Evolutionary conservation across 148 eudicot species (phyloP).

Genomic region (Mesembryanthemum crystallinum): DNA sequence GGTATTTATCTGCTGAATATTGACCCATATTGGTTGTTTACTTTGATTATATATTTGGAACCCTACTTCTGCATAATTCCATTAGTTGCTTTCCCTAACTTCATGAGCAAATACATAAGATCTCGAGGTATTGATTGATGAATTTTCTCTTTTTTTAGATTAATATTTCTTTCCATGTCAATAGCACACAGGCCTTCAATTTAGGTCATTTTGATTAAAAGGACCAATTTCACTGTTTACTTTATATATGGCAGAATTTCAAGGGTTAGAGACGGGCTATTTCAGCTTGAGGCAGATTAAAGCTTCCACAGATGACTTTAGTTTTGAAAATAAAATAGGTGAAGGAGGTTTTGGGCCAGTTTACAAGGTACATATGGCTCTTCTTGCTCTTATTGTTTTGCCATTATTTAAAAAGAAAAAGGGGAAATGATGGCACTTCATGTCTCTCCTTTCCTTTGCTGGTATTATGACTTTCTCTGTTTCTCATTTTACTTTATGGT

Average conservation of each 20-base stretch:
- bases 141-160: not conserved
- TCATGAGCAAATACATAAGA: too few species aligned
- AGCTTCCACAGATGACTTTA: slow-evolving; percentile 71
- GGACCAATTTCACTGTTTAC: not conserved
- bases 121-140: too few species aligned
- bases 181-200: not conserved
- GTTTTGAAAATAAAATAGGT: slow-evolving; percentile 62
- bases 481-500: slow-evolving; percentile 5
- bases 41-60: too few species aligned
- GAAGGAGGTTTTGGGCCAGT: slow-evolving; percentile 98
- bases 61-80: too few species aligned
- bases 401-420: too few species aligned
- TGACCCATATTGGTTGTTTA: not conserved
- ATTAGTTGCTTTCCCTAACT: too few species aligned
- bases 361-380: slow-evolving; percentile 51
- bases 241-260: slow-evolving; percentile 44
- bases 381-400: not conserved
- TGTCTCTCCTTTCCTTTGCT: not conserved
- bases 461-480: not conserved
- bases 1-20: slow-evolving; percentile 14
- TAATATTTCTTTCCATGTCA: not conserved
- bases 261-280: slow-evolving; percentile 63
- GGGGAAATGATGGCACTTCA: too few species aligned
- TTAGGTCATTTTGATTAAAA: not conserved
- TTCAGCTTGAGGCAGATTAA: slow-evolving; percentile 75